Evolutionary conservation across 148 eudicot genomes (phyloP).

Genomic region (Euryodendron excelsum): DNA sequence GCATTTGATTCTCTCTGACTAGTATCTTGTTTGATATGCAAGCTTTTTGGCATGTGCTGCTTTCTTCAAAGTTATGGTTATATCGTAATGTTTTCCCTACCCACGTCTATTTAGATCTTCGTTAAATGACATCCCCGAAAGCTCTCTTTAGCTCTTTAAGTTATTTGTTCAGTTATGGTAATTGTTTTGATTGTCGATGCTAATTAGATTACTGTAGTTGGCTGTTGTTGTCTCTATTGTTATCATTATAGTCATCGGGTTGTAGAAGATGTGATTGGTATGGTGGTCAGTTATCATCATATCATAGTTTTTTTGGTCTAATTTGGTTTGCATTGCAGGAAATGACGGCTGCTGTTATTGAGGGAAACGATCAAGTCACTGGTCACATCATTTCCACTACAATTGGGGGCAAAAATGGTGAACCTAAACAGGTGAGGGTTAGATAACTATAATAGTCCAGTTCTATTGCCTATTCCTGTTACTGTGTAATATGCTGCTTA

Average conservation of each 20-base stretch:
- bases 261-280: not conserved
- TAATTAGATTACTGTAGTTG: not conserved
- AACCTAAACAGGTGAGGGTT: slow-evolving; percentile 70
- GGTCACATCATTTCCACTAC: slow-evolving; percentile 93
- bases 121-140: not conserved
- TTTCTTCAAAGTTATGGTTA: slow-evolving; percentile 24
- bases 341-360: slow-evolving; percentile 58
- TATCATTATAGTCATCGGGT: too few species aligned
- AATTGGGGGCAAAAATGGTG: slow-evolving; percentile 86
- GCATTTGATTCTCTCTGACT: slow-evolving; percentile 25
- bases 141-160: not conserved
- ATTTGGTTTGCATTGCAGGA: slow-evolving; percentile 47
- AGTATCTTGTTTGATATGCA: slow-evolving; percentile 18
- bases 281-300: not conserved
- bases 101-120: slow-evolving; percentile 10
- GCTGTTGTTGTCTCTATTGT: not conserved
- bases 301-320: not conserved
- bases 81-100: not conserved
- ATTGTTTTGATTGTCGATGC: not conserved
- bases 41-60: slow-evolving; percentile 29
- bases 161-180: slow-evolving; percentile 6
- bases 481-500: slow-evolving; percentile 1
- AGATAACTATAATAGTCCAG: not conserved
- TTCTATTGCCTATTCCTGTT: slow-evolving; percentile 7
- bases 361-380: slow-evolving; percentile 74